Percentiles rank a stretch among this genome's conserved stretches.
phyloP scores from a whole-genome alignment of 1,284 basidiomycete genomes.

The Ganoderma meredithae region DNA sequence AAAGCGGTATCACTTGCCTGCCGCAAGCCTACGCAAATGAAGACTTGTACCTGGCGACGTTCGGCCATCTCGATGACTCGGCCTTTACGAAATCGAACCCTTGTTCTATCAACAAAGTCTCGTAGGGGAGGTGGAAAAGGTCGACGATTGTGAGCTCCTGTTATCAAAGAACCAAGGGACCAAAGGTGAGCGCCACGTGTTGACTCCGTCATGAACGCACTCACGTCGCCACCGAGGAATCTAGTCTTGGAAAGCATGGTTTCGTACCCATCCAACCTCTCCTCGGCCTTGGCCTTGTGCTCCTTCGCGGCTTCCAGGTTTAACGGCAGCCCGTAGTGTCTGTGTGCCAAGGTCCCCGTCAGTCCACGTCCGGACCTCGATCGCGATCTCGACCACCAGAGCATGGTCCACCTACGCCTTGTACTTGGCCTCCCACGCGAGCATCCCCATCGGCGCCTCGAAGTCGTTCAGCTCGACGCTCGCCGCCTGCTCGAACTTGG shows the following conservation, averaged over 20 bases:
- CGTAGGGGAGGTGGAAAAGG: conserved; percentile 53
- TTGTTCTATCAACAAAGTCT: conserved; percentile 34
- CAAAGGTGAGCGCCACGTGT: neutral
- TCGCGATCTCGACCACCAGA: neutral
- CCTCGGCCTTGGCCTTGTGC: neutral
- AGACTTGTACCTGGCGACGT: conserved; percentile 36
- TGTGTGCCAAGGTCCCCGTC: neutral
- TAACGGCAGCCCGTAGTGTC: neutral
- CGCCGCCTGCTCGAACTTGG: conserved; percentile 62
- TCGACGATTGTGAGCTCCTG: neutral
- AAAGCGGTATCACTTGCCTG: neutral
- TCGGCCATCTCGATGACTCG: conserved; percentile 38
- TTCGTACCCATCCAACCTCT: neutral
- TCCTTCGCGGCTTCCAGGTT: neutral
- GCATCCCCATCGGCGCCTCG: conserved; percentile 37
- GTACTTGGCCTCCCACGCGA: neutral
- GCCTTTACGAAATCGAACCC: conserved; percentile 32
- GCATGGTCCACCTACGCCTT: neutral
- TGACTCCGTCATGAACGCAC: neutral
- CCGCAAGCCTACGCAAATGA: neutral
- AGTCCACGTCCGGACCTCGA: neutral
- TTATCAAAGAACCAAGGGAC: too few species aligned
- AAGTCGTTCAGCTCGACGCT: conserved; percentile 61
- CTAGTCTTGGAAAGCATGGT: neutral
- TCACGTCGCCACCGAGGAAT: neutral